Conservation (phyloP, 1,139 yeast species). For the Sugiyamaella novakii region DNA sequence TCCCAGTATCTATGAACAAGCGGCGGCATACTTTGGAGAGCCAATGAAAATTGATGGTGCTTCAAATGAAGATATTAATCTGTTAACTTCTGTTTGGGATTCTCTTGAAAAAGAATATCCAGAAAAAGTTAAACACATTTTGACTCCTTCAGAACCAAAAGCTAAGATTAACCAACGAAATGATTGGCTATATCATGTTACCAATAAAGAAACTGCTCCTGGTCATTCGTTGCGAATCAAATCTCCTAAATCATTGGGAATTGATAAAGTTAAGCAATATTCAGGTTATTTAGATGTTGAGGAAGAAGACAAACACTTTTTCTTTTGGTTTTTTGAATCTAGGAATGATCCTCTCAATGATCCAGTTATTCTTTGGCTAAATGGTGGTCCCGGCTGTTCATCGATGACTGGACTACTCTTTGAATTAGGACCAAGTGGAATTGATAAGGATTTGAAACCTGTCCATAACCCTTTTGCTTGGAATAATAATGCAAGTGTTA, state of each 20-base stretch:
- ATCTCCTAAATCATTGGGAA: slow-evolving; percentile 60
- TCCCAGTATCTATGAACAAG: slow-evolving; percentile 19
- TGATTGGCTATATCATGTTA: slow-evolving; percentile 26
- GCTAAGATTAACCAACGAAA: slow-evolving; percentile 10
- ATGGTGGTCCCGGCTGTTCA: slow-evolving; percentile 92
- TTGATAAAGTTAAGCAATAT: slow-evolving; percentile 73
- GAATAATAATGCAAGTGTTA: slow-evolving; percentile 87
- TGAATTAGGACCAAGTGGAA: slow-evolving; percentile 85
- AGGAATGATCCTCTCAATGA: slow-evolving; percentile 86
- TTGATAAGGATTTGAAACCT: slow-evolving; percentile 67
- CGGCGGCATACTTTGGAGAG: slow-evolving; percentile 23
- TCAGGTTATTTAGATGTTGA: slow-evolving; percentile 84
- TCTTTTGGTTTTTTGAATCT: slow-evolving; percentile 86
- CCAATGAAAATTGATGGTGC: slow-evolving; percentile 8
- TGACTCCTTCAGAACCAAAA: slow-evolving; percentile 21
- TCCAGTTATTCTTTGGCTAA: slow-evolving; percentile 85
- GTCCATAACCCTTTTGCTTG: slow-evolving; percentile 78
- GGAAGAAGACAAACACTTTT: slow-evolving; percentile 82
- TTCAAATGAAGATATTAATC: slow-evolving; percentile 9
- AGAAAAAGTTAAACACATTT: slow-evolving; percentile 17
- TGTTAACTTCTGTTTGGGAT: slow-evolving; percentile 21
- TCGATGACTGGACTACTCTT: slow-evolving; percentile 88
- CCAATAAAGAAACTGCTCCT: slow-evolving; percentile 29
- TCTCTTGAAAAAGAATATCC: slow-evolving; percentile 21
- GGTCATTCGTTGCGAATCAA: slow-evolving; percentile 27